Base-by-base conservation (phyloP, 73 alveolate genomes). In the Tetrahymena malaccensis region DNA sequence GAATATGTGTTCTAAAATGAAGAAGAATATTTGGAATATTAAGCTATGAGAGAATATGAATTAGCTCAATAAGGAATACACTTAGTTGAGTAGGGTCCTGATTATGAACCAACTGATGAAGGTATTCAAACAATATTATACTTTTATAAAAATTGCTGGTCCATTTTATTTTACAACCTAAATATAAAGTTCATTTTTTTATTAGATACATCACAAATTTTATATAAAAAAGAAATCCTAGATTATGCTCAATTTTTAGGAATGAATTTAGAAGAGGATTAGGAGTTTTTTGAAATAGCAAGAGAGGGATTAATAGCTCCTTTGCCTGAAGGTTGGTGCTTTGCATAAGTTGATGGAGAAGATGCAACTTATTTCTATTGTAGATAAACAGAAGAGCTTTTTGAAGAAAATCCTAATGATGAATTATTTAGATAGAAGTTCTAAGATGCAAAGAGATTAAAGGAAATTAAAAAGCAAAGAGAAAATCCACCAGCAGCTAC, bases 341-440 rank as follows among this genome's bases (percentile, higher is more conserved):
- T 27, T 70, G 89, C 99, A 27, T 70, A 70, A 70, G 37, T 70
- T 70, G 94, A 96, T 93, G 96, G 97, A 34, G 97, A 97, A 33
- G 99, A 97, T 35, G 97, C 94, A 85, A 94, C 98, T 21, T 98
- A 94, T 58, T 98, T 97, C 95, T 94, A 94, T 85, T 98, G 98
- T 95, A 96, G 97, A 89, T 96, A 96, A 43, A 96, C 99, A 33
- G 94, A 96, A 31, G 97, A 95, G 50, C 33, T 94, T 35, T 44
- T 94, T 34, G 97, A 97, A 95, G 99, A 98, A 93, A 99, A 98
- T 96, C 99, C 99, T 16, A 97, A 98, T 94, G 99, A 98, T 95
- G 98, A 96, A 94, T 96, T 96, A 96, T 98, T 98, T 55, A 96
- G 96, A 96, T 58, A 95, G 55, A 94, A 96, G 96, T 96, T 85